Percentiles rank a stretch among this genome's conserved stretches.
Conservation (phyloP, 2,329 filamentous ascomycete genomes). For the Metarhizium rileyi region DNA sequence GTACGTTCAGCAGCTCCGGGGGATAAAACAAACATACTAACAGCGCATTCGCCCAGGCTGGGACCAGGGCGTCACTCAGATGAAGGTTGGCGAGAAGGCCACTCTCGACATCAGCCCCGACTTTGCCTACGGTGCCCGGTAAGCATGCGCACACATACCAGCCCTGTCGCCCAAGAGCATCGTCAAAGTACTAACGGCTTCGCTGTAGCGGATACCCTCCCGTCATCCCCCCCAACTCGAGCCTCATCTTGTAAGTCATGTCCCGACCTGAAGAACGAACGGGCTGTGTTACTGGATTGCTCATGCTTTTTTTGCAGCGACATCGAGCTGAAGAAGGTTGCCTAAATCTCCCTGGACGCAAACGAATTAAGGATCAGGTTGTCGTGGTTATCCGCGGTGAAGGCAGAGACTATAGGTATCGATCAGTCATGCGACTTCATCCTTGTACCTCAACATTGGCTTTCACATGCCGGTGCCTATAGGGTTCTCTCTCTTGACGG, state of each 20-base stretch:
- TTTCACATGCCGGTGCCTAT: no score
- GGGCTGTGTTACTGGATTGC: background rate
- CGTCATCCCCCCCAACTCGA: conserved; percentile 65
- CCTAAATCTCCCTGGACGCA: background rate
- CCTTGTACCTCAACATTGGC: no score
- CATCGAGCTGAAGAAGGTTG: conserved; percentile 7
- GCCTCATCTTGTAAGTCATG: conserved; percentile 30
- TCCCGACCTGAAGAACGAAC: background rate
- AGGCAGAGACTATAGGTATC: no score
- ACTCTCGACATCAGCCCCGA: conserved; percentile 63
- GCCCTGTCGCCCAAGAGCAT: background rate
- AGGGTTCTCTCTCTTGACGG: no score
- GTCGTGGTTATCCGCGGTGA: background rate
- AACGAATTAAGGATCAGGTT: background rate
- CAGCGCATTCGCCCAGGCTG: conserved; percentile 42
- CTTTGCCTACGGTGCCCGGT: conserved; percentile 12
- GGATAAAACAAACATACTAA: conserved; percentile 4
- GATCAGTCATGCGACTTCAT: no score
- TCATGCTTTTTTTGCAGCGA: conserved; percentile 4
- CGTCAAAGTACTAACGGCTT: background rate
- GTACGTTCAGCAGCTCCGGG: conserved; percentile 35
- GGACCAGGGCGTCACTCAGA: conserved; percentile 76
- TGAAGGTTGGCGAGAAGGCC: conserved; percentile 87
- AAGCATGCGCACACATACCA: conserved; percentile 35
- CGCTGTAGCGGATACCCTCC: conserved; percentile 63